These are phyloP conservation scores for Juglanconis oblonga DNA, from an alignment of 2,329 filamentous ascomycete genomes.

Conservation along the genomic window DNA sequence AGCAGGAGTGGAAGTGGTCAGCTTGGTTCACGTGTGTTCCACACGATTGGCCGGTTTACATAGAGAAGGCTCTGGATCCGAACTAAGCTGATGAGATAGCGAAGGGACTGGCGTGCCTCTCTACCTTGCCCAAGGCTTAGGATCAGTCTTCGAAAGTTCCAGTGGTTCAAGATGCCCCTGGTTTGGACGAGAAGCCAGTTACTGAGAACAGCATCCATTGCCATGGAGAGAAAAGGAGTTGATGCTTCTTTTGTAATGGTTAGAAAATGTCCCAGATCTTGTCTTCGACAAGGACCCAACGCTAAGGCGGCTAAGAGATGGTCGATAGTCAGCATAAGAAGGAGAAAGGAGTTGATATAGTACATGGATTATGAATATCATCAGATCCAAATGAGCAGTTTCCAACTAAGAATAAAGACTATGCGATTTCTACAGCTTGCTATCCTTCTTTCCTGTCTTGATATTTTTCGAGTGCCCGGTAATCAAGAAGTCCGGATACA, in stretches of 20 bases:
- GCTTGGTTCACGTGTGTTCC: no score
- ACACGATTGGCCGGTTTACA: no score
- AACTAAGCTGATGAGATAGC: background rate
- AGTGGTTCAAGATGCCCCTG: background rate
- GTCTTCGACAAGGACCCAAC: no score
- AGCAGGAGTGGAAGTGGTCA: no score
- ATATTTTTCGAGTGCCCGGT: conserved; percentile 37
- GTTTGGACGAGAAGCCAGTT: background rate
- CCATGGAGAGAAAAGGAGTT: background rate
- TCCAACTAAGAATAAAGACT: background rate
- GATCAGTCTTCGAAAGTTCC: background rate
- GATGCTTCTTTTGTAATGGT: background rate
- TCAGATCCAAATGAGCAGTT: background rate
- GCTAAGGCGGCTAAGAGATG: no score
- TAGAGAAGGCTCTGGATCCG: background rate
- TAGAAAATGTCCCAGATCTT: no score
- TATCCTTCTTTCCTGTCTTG: conserved; percentile 36
- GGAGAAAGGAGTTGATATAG: no score
- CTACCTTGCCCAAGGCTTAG: no score
- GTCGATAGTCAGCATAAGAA: no score
- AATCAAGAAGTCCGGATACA: conserved; percentile 51
- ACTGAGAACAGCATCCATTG: background rate
- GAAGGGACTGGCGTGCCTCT: no score
- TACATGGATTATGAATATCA: background rate
- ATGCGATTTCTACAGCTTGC: conserved; percentile 18